phyloP scores from a whole-genome alignment of 2,329 filamentous ascomycete species.

The Helicocarpus griseus region DNA sequence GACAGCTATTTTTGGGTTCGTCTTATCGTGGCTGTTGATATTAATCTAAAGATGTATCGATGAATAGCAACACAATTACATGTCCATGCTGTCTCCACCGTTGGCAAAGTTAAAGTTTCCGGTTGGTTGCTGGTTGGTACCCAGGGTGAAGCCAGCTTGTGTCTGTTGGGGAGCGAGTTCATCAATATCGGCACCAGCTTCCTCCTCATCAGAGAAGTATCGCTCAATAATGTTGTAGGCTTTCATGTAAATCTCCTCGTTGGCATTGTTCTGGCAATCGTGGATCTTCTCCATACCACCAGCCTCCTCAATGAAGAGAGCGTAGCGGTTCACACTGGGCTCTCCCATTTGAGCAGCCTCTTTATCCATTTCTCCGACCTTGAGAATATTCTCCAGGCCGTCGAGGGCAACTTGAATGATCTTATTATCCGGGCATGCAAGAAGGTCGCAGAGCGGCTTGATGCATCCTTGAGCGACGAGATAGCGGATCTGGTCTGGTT shows the following conservation, averaged over 20 bases:
- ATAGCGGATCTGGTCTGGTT: slow-evolving; percentile 96
- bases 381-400: slow-evolving; percentile 96
- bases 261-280: slow-evolving; percentile 99
- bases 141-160: slow-evolving; percentile 65
- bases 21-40: not conserved
- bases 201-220: slow-evolving; percentile 98
- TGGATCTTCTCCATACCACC: slow-evolving; percentile 99
- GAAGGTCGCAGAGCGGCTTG: slow-evolving; percentile 89
- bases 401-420: slow-evolving; percentile 98
- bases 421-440: slow-evolving; percentile 97
- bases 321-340: slow-evolving; percentile 75
- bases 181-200: slow-evolving; percentile 65
- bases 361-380: slow-evolving; percentile 98
- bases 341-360: slow-evolving; percentile 53
- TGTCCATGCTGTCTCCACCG: slow-evolving; percentile 64
- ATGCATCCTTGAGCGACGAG: slow-evolving; percentile 90
- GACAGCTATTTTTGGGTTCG: not conserved
- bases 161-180: slow-evolving; percentile 64
- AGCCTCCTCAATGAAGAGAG: slow-evolving; percentile 96
- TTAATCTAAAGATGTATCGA: not conserved
- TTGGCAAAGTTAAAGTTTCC: slow-evolving; percentile 90
- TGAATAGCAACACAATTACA: slow-evolving; percentile 39
- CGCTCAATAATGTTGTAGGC: slow-evolving; percentile 99
- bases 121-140: slow-evolving; percentile 47
- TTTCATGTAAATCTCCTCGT: slow-evolving; percentile 99